A percentile compares a stretch with the other conserved stretches of the same genome.
Evolutionary conservation across 208 protist genomes (phyloP).

Genomic region (Acanthamoeba polyphaga): DNA sequence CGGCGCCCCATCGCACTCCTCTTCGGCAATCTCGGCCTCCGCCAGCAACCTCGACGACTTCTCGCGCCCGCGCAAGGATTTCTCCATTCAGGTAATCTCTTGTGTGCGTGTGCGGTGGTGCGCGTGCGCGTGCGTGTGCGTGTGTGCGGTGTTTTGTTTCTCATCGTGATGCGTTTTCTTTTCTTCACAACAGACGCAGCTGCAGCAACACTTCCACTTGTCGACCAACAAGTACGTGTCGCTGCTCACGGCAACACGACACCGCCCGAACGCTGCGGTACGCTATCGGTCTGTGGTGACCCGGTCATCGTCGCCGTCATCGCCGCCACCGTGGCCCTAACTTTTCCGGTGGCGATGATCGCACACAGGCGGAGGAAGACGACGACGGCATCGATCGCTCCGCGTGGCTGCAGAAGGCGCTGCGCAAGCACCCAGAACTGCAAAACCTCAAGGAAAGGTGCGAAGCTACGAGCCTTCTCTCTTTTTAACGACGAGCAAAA

Average conservation of each 20-base stretch:
- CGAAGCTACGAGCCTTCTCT: not conserved
- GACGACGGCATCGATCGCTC: slow-evolving; percentile 28
- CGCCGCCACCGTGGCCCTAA: not conserved
- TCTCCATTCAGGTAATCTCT: not conserved
- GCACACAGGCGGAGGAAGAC: not conserved
- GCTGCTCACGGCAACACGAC: not conserved
- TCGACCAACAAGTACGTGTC: slow-evolving; percentile 34
- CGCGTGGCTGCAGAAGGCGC: not conserved
- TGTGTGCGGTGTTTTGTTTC: too few relatives aligned
- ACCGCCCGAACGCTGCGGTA: too few relatives aligned
- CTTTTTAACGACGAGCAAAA: not conserved
- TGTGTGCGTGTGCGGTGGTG: too few relatives aligned
- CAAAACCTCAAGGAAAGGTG: slow-evolving; percentile 8
- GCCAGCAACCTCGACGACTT: not conserved
- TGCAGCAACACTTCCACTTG: slow-evolving; percentile 20
- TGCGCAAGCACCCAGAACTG: not conserved
- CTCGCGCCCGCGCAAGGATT: not conserved
- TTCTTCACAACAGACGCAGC: not conserved
- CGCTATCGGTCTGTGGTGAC: not conserved
- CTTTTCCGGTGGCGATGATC: too few relatives aligned
- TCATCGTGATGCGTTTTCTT: not conserved
- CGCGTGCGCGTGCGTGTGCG: not conserved
- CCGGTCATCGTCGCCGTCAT: too few relatives aligned
- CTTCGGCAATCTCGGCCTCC: not conserved
- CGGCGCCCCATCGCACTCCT: not conserved